Evolutionary conservation across 1,284 basidiomycete genomes (phyloP), one percentile per base, ranked within the genome.

Genomic region (Austropuccinia psidii): DNA sequence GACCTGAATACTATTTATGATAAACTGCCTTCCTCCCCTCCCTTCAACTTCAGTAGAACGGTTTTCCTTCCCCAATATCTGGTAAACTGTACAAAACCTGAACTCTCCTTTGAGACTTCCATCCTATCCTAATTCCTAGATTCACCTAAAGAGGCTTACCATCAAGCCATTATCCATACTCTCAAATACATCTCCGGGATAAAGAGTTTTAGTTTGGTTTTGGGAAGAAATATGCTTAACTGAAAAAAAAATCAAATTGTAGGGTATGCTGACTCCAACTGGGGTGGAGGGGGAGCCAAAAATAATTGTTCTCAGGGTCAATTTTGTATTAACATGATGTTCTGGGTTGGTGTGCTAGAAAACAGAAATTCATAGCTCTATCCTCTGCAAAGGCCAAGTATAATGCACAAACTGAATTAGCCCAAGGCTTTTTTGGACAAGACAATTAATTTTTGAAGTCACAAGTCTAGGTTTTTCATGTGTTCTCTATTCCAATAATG

Each of bases 101-200:
- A 67, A 24, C 35, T 67, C 3, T 47, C 65, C 7, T 67, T 67
- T 41, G 13, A 35, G 6, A 13, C 7, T 9, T 27, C 21, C 43
- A 37, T 49, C 8, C 13, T 67, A 19, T 55, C 65, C 21, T 45
- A 65, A 37, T 50, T 49, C 31, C 62, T 65, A 5, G 47, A 65
- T 29, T 6, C 47, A 13, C 62, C 47, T 31, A 29, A 19, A 50
- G 15, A 33, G 6, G 35, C 11, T 33, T 45, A 65, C 29, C 50
- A 49, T 29, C 29, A 31, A 65, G 62, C 62, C 19, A 31, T 47
- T 15, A 33, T 33, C 3, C 62, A 65, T 24, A 33, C 31, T 1
- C 62, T 65, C 17, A n/a, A 29, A 11, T 65, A 65, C 21, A 7
- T 65, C 15, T 24, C 21, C 24, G 7, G 29, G 8, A 65, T 45